Percentiles rank a stretch among this genome's conserved stretches.
phyloP scores from a whole-genome alignment of 345 rosid genomes.

The Brassica carinata region DNA sequence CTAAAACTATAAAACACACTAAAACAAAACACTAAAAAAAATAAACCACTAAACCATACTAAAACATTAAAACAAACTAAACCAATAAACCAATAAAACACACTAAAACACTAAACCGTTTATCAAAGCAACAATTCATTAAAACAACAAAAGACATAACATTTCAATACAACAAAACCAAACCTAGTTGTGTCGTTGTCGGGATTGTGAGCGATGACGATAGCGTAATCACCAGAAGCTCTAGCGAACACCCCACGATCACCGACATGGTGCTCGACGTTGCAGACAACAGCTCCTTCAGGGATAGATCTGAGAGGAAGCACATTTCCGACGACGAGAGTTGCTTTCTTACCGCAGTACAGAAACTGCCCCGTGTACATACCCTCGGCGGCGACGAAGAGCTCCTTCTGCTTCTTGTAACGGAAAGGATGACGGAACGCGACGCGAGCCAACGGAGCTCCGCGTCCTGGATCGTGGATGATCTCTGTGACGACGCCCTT shows the following conservation, averaged over 20 bases:
- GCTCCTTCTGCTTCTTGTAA: slow-evolving; percentile 1
- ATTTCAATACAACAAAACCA: not conserved
- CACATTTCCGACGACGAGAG: not conserved
- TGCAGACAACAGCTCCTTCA: not conserved
- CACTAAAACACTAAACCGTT: not conserved
- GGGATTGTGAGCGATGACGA: not conserved
- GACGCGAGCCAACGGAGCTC: not conserved
- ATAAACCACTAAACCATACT: too few species aligned
- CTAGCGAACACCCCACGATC: not conserved
- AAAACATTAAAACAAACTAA: not conserved
- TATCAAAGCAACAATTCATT: not conserved
- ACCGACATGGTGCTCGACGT: not conserved
- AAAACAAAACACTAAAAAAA: too few species aligned
- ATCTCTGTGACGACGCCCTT: not conserved
- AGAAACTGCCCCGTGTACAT: not conserved
- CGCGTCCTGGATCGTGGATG: not conserved
- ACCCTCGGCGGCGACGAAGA: not conserved
- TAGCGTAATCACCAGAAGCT: not conserved
- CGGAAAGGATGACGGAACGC: slow-evolving; percentile 2
- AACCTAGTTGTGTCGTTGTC: not conserved
- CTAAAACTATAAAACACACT: not conserved
- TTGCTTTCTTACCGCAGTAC: not conserved
- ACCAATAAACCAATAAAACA: not conserved
- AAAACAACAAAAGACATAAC: not conserved
- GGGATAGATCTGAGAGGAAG: not conserved